Evolutionary conservation across 495 filamentous ascomycete genomes (phyloP).

Genomic region (Cercophora sp.): DNA sequence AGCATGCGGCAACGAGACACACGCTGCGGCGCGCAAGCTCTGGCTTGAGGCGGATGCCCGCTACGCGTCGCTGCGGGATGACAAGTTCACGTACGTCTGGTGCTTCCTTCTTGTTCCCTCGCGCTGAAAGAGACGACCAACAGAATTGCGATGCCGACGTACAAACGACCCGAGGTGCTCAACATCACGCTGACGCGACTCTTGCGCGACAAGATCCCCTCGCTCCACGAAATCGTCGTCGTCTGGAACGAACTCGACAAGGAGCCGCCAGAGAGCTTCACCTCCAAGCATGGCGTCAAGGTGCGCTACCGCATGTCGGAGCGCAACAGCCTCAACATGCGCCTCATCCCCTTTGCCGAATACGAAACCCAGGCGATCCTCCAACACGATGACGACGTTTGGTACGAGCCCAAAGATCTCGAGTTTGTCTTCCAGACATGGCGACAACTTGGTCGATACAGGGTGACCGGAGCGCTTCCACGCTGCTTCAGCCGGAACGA

Average conservation of each 20-base stretch:
- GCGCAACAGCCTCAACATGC: slow-evolving; percentile 16
- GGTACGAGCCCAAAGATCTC: slow-evolving; percentile 15
- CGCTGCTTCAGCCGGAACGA: slow-evolving; percentile 14
- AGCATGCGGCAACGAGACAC: slow-evolving; percentile 4
- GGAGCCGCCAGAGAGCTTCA: slow-evolving; percentile 7
- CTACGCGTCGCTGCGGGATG: slow-evolving; percentile 12
- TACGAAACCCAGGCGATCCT: slow-evolving; percentile 19
- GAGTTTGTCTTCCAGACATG: slow-evolving; percentile 25
- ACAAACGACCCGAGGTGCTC: slow-evolving; percentile 14
- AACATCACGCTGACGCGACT: slow-evolving; percentile 12
- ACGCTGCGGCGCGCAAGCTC: slow-evolving; percentile 5
- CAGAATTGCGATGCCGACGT: slow-evolving; percentile 19
- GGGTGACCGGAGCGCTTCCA: slow-evolving; percentile 18
- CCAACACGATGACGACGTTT: slow-evolving; percentile 19
- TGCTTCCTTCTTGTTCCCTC: background rate
- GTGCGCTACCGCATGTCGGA: slow-evolving; percentile 14
- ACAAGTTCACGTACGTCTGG: slow-evolving; percentile 20
- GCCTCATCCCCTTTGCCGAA: slow-evolving; percentile 10
- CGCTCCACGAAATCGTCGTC: slow-evolving; percentile 19
- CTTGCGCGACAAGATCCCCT: slow-evolving; percentile 13
- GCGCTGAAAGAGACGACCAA: background rate
- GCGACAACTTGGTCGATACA: slow-evolving; percentile 15
- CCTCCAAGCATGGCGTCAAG: slow-evolving; percentile 9
- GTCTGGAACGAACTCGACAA: slow-evolving; percentile 17
- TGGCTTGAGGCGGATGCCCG: slow-evolving; percentile 8